phyloP scores from a whole-genome alignment of 2,329 filamentous ascomycete species.

The Pleomassaria siparia region DNA sequence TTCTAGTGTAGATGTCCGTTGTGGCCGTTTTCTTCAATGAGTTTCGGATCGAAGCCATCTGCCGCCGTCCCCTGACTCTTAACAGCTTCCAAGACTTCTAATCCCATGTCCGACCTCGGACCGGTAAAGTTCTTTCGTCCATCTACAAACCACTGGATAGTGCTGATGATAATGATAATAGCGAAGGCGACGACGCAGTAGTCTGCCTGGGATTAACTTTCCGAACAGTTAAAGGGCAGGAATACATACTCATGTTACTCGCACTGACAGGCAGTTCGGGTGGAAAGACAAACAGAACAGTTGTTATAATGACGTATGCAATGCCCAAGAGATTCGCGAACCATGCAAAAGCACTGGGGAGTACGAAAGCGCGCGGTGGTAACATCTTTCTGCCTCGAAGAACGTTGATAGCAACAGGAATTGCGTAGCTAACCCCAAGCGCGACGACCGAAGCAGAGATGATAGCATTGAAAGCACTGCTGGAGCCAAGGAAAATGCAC shows the following conservation, averaged over 20 bases:
- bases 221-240: not conserved
- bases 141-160: conserved; percentile 62
- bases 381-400: conserved; percentile 66
- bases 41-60: conserved; percentile 8
- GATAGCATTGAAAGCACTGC: conserved; percentile 70
- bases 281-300: conserved; percentile 74
- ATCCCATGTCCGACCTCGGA: conserved; percentile 43
- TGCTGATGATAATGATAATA: conserved; percentile 59
- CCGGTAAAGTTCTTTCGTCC: conserved; percentile 63
- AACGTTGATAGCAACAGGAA: conserved; percentile 71
- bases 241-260: conserved; percentile 66
- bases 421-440: conserved; percentile 71
- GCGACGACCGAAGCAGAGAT: conserved; percentile 71
- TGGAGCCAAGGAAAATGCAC: conserved; percentile 68
- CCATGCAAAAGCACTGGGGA: conserved; percentile 61
- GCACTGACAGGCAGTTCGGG: conserved; percentile 65
- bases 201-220: conserved; percentile 30
- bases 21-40: conserved; percentile 27
- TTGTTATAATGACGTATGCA: conserved; percentile 68
- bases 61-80: conserved; percentile 19
- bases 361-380: conserved; percentile 59
- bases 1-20: not conserved
- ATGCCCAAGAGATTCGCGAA: conserved; percentile 62
- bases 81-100: conserved; percentile 46
- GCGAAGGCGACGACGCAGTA: conserved; percentile 61